Evolutionary conservation across 1,284 basidiomycete species (phyloP), one percentile per base, ranked within the genome.

Genomic region (Ustilago trichophora): DNA sequence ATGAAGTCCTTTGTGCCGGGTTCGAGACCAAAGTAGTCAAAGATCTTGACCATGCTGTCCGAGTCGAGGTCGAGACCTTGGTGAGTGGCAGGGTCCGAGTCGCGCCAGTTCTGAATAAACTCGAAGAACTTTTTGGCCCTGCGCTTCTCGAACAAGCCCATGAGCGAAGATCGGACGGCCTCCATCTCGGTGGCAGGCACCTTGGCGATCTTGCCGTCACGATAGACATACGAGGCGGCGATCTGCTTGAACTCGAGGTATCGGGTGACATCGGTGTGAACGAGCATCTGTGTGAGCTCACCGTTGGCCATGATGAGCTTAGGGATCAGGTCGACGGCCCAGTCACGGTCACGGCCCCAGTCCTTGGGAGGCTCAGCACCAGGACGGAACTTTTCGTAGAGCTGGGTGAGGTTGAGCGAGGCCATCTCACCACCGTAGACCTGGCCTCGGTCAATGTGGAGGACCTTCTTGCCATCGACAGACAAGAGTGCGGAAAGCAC

Each of bases 191-290:
- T 98, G 77, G 91, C 91, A 25, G 96, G 96, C 11, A 99, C 96
- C 84, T 99, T 99, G 64, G 92, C 93, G 83, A 99, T 97, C 84
- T 85, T 91, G 59, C 93, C 92, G 83, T 98, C 96, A 49, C 95
- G 90, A 83, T 94, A 97, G 60, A 99, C 96, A 83, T 91, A 98
- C 78, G 91, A 94, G 50, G 95, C 96, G 2, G 96, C 93, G 83
- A 99, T 98, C 85, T 98, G 95, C 86, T 98, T 98, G 87, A 98
- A 98, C 83, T 98, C 96, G 80, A 99, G 90, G 85, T 99, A 99
- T 64, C 94, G 90, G 29, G 92, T 96, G 66, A 99, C 96, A 82
- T 98, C 94, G 74, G 96, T 98, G 86, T 98, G 95, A 41, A 98
- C 94, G 67, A 99, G 90, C 83, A 99, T 98, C 83, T 91, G 91